Conservation (phyloP, 345 rosid species). For the Noccaea caerulescens region DNA sequence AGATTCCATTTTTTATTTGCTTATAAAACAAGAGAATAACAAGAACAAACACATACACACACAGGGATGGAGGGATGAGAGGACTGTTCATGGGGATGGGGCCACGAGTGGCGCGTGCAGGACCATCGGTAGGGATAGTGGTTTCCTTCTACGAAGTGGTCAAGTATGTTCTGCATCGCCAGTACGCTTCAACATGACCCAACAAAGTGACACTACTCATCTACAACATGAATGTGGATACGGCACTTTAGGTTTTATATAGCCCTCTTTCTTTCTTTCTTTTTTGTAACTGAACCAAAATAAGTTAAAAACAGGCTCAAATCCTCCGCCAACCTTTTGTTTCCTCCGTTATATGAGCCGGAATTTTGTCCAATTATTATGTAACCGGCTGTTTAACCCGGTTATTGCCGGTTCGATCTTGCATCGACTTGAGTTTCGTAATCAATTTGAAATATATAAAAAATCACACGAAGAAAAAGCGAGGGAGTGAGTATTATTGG, state of each 20-base stretch:
- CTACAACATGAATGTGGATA: slow-evolving; percentile 16
- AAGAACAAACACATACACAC: slow-evolving; percentile 1
- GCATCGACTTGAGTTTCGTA: neutral
- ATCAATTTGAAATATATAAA: neutral
- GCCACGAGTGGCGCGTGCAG: slow-evolving; percentile 89
- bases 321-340: slow-evolving; percentile 9
- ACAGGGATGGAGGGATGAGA: slow-evolving; percentile 82
- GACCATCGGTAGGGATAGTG: slow-evolving; percentile 96
- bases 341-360: slow-evolving; percentile 40
- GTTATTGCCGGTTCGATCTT: slow-evolving; percentile 7
- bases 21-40: neutral
- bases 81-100: slow-evolving; percentile 91
- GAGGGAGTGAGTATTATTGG: no score
- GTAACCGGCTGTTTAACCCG: slow-evolving; percentile 38
- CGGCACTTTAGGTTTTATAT: slow-evolving; percentile 21
- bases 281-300: neutral
- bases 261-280: neutral
- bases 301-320: slow-evolving; percentile 35
- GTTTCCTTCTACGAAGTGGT: slow-evolving; percentile 90
- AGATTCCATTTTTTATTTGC: neutral
- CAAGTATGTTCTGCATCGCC: slow-evolving; percentile 67
- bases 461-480: no score
- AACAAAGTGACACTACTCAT: slow-evolving; percentile 5
- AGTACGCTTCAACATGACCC: slow-evolving; percentile 41
- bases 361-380: slow-evolving; percentile 36